Evolutionary conservation across 2,329 filamentous ascomycete species (phyloP), one percentile per base, ranked within the genome.

Genomic region (Furcasterigmium furcatum): DNA sequence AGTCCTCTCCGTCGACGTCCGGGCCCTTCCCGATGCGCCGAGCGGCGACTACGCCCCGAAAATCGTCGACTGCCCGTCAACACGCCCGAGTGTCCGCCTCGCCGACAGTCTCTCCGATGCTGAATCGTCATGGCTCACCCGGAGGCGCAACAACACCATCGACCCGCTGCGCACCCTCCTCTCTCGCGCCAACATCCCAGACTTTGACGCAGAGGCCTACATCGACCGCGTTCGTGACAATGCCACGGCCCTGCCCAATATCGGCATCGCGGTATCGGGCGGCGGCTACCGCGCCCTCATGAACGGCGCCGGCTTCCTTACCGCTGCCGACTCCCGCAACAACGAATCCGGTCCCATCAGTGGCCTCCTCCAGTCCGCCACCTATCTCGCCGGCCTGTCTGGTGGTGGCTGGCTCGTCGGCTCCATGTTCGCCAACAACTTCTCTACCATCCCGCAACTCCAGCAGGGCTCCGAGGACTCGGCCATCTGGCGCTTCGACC

Each of bases 371-470:
- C 91, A 96, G 69, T 77, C 86, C 4, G 68, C 88, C 0, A 95
- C 89, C 0, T 96, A 95, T 60, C 63, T 95, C 12, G 76, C 88
- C 3, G 90, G 88, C 9, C 73, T 95, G 4, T 92, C 88, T 8
- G 90, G 91, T 24, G 90, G 90, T 44, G 82, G 84, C 43, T 95
- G 91, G 91, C 73, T 95, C 16, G 79, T 95, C 5, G 88, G 88
- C n/a, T 89, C 85, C 45, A 71, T 95, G 9, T 91, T 82, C 59
- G 72, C 82, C 55, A 96, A 96, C 73, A 95, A 95, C 69, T 95
- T 90, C 61, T 86, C 83, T 9, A 82, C 84, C 1, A 77, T 91
- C 4, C 65, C 77, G 39, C 63, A 63, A 39, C 74, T 89, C 41
- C 65, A 79, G 42, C 65, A 73, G 29, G 68, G 75, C 46, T 52